Percentiles rank a stretch among this genome's conserved stretches.
phyloP scores from a whole-genome alignment of 2,329 filamentous ascomycete genomes.

The Nemania sp. region DNA sequence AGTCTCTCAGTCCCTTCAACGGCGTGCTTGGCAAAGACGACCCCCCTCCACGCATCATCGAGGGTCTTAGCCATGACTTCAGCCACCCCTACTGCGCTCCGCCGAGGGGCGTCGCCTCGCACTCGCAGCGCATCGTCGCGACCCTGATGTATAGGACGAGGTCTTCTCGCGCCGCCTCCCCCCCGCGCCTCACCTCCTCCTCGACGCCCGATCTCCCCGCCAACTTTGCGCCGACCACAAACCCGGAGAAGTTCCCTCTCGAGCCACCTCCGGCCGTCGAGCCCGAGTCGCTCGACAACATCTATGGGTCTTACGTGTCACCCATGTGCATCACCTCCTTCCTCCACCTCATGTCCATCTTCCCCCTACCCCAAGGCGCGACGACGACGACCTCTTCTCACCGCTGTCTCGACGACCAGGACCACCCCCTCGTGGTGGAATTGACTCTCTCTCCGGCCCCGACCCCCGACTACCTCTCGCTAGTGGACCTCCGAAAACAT shows the following conservation, averaged over 20 bases:
- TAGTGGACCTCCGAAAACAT: constrained; percentile 75
- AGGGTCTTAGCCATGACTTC: constrained; percentile 65
- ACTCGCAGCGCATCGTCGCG: constrained; percentile 59
- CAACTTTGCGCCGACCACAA: constrained; percentile 63
- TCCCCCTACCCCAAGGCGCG: constrained; percentile 59
- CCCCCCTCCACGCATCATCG: constrained; percentile 60
- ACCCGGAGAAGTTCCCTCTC: constrained; percentile 62
- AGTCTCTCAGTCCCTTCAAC: constrained; percentile 56
- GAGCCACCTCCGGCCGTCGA: constrained; percentile 59
- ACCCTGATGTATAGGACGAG: constrained; percentile 66
- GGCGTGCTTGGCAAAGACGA: constrained; percentile 64
- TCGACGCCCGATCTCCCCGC: constrained; percentile 51
- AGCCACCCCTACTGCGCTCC: constrained; percentile 68
- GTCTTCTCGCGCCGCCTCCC: constrained; percentile 37
- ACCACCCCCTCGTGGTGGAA: constrained; percentile 68
- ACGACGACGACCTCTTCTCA: constrained; percentile 63
- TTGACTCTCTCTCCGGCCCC: constrained; percentile 65
- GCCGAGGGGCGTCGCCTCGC: constrained; percentile 49
- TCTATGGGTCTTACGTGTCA: constrained; percentile 69
- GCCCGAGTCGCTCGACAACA: constrained; percentile 64
- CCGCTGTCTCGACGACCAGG: constrained; percentile 65
- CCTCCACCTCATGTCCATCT: constrained; percentile 67
- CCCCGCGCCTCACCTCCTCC: constrained; percentile 44
- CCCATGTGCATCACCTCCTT: constrained; percentile 69
- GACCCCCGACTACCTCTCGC: constrained; percentile 63